These are phyloP conservation scores for Mangifera indica DNA, from an alignment of 345 rosid species.

Conservation along the genomic window DNA sequence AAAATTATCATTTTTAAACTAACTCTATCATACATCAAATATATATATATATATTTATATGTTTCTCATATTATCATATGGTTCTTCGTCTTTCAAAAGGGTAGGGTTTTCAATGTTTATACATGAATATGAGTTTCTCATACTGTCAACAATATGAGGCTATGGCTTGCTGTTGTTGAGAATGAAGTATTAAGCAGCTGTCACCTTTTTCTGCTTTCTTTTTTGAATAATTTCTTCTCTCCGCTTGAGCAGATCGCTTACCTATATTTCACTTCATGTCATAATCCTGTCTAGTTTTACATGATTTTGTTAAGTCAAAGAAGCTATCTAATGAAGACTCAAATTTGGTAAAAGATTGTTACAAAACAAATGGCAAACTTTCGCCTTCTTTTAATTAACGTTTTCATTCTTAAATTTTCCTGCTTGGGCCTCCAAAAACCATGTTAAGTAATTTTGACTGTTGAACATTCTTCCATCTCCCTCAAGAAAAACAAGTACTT, in stretches of 20 bases:
- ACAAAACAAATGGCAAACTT: constrained; percentile 10
- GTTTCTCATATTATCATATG: no score
- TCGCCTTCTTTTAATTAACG: background rate
- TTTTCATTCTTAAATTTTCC: background rate
- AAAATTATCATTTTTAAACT: background rate
- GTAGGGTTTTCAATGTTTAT: background rate
- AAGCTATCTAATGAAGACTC: constrained; percentile 17
- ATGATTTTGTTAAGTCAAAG: constrained; percentile 25
- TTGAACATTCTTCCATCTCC: background rate
- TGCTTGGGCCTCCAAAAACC: background rate
- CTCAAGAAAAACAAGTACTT: background rate
- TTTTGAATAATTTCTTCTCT: background rate
- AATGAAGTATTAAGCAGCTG: background rate
- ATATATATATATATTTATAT: no score
- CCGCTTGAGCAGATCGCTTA: background rate
- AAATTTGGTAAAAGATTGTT: constrained; percentile 26
- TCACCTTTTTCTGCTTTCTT: background rate
- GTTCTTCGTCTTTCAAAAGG: background rate
- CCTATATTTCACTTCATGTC: constrained; percentile 11
- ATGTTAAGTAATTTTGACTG: background rate
- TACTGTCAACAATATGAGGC: background rate
- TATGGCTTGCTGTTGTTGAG: background rate
- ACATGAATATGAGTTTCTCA: background rate
- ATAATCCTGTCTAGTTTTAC: constrained; percentile 13
- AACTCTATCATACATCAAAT: no score